Evolutionary conservation across 306 rosid species (phyloP), one percentile per base, ranked within the genome.

Genomic region (Echinosophora koreensis): DNA sequence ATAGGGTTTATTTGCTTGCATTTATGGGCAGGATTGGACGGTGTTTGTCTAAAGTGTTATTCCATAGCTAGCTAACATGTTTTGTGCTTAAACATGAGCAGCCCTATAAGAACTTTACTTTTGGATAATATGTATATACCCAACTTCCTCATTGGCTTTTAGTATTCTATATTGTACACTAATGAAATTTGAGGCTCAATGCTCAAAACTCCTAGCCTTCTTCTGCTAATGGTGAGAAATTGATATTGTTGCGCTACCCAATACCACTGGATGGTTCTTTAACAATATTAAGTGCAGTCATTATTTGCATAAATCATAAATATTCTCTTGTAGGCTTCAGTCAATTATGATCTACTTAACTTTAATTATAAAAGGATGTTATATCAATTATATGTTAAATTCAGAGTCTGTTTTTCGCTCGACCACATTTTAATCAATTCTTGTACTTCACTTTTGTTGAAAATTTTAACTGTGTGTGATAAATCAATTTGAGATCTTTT

Each of bases 1-100:
- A 16, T 61, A 50, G 41, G 9, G 71, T 76, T 54, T 71, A 17
- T 79, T 71, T 76, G 17, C 65, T 77, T 71, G 28, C 66, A 50
- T 76, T 44, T 72, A 69, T 72, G 11, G 30, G 68, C n/a, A 6
- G 30, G 30, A 39, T 65, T 59, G 60, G 59, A 5, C 59, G 70
- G 11, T 34, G 64, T 50, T 59, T 37, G 5, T 66, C 7, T 72
- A 8, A 39, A 30, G 22, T 18, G 14, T 18, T 39, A 54, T 28
- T 50, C 28, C 51, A 34, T 17, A 39, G 41, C 27, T 62, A 32
- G 39, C 49, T 79, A 70, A 55, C 47, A 47, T 50, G 17, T 49
- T 16, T 70, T 52, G 52, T 52, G 14, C 16, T 61, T 65, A 13
- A 47, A 17, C 54, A 42, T 61, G 58, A 37, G 59, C 58, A 28